phyloP scores from a whole-genome alignment of 1,284 basidiomycete species.

The Hypsizygus ulmarius region DNA sequence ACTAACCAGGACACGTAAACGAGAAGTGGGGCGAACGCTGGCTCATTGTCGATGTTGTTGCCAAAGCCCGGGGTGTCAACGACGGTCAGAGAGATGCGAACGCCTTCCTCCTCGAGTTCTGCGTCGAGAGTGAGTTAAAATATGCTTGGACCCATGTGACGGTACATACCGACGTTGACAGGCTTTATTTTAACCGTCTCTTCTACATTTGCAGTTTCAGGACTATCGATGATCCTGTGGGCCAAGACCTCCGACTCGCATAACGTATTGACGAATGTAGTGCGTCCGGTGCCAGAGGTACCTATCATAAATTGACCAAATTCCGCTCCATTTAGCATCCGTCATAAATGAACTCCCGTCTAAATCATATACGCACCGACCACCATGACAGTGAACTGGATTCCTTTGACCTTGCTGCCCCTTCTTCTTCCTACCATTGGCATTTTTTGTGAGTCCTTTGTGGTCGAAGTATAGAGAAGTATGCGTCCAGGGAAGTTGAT shows the following conservation, averaged over 20 bases:
- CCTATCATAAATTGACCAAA: conserved; percentile 43
- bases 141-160: neutral
- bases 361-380: conserved; percentile 60
- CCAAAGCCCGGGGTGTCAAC: conserved; percentile 99
- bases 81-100: conserved; percentile 93
- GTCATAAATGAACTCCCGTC: neutral
- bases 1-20: conserved; percentile 13
- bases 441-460: conserved; percentile 26
- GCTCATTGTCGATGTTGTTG: conserved; percentile 96
- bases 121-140: conserved; percentile 6
- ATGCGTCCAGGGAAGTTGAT: conserved; percentile 3
- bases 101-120: conserved; percentile 97
- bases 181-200: conserved; percentile 90
- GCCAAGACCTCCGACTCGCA: conserved; percentile 83
- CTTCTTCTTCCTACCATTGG: conserved; percentile 56
- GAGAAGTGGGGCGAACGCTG: conserved; percentile 58
- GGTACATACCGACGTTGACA: conserved; percentile 77
- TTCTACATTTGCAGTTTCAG: conserved; percentile 84
- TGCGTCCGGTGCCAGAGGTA: conserved; percentile 90
- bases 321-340: too few species aligned
- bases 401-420: conserved; percentile 91
- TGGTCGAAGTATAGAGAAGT: conserved; percentile 14
- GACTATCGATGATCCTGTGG: conserved; percentile 77
- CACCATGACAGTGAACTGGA: conserved; percentile 92
- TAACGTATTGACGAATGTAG: conserved; percentile 95